Evolutionary conservation across 164 flowering plant species (phyloP).

Genomic region (Protea cynaroides): DNA sequence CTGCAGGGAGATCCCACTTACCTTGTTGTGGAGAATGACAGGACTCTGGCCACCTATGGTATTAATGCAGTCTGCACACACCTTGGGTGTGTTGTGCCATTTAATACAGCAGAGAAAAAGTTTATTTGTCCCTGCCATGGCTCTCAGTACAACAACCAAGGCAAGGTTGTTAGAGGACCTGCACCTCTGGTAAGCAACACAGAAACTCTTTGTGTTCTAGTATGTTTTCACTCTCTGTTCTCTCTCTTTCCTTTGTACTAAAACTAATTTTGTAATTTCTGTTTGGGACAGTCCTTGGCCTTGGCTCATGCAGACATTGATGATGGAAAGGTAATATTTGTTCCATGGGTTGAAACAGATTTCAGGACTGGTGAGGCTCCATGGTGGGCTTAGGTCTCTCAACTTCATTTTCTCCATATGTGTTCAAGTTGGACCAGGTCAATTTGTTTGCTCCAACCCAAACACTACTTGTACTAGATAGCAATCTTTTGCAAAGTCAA

Average conservation of each 20-base stretch:
- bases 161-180: constrained; percentile 85
- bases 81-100: constrained; percentile 94
- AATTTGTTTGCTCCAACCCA: background rate
- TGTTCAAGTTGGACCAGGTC: background rate
- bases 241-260: background rate
- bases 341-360: constrained; percentile 92
- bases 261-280: background rate
- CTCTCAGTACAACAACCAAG: constrained; percentile 89
- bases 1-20: constrained; percentile 92
- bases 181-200: constrained; percentile 79
- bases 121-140: constrained; percentile 97
- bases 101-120: constrained; percentile 72
- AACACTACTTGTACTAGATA: background rate
- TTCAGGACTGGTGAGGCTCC: constrained; percentile 94
- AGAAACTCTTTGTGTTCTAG: background rate
- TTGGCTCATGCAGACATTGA: constrained; percentile 76
- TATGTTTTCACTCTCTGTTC: background rate
- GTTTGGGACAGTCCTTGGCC: constrained; percentile 66
- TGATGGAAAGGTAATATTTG: constrained; percentile 82
- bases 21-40: constrained; percentile 84
- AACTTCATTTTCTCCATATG: background rate
- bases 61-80: constrained; percentile 95
- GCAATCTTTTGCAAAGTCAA: background rate
- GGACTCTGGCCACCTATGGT: constrained; percentile 79
- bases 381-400: constrained; percentile 67